phyloP scores from a whole-genome alignment of 164 flowering plant genomes.

The Dillenia turbinata region DNA sequence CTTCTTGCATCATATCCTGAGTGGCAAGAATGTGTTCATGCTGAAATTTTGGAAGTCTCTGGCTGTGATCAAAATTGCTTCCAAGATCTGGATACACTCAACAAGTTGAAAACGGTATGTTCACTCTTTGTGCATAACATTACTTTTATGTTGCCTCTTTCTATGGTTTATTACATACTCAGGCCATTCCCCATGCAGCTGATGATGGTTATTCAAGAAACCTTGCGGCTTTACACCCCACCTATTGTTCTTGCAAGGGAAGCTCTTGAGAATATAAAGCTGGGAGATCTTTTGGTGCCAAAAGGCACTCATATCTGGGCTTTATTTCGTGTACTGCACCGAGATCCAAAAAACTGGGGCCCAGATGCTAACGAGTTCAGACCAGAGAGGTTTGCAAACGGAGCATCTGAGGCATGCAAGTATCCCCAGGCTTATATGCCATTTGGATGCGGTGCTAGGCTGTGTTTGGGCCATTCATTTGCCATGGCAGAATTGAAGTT shows the following conservation, averaged over 20 bases:
- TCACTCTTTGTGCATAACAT: background rate
- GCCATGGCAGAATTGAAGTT: conserved; percentile 23
- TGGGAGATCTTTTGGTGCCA: conserved; percentile 17
- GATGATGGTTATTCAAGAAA: conserved; percentile 34
- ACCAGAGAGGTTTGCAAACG: conserved; percentile 25
- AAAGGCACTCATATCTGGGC: conserved; percentile 24
- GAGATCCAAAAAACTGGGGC: conserved; percentile 24
- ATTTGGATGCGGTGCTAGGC: conserved; percentile 21
- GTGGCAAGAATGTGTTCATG: conserved; percentile 28
- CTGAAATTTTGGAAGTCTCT: conserved; percentile 18
- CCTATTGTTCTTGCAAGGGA: conserved; percentile 23
- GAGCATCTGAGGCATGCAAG: conserved; percentile 22
- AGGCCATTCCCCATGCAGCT: conserved; percentile 11
- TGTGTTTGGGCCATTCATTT: conserved; percentile 22
- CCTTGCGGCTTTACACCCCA: conserved; percentile 26
- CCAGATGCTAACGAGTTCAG: conserved; percentile 21
- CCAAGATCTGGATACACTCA: conserved; percentile 13
- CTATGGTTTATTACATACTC: background rate
- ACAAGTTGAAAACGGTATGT: conserved; percentile 27
- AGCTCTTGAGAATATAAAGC: conserved; percentile 18
- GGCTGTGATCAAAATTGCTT: background rate
- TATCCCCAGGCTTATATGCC: conserved; percentile 26
- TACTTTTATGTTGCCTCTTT: background rate
- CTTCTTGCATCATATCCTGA: conserved; percentile 25
- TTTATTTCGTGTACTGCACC: conserved; percentile 18